A percentile compares a stretch with the other conserved stretches of the same genome.
These are phyloP conservation scores for Penicillium canariense DNA, from an alignment of 495 filamentous ascomycete genomes.

Conservation along the genomic window DNA sequence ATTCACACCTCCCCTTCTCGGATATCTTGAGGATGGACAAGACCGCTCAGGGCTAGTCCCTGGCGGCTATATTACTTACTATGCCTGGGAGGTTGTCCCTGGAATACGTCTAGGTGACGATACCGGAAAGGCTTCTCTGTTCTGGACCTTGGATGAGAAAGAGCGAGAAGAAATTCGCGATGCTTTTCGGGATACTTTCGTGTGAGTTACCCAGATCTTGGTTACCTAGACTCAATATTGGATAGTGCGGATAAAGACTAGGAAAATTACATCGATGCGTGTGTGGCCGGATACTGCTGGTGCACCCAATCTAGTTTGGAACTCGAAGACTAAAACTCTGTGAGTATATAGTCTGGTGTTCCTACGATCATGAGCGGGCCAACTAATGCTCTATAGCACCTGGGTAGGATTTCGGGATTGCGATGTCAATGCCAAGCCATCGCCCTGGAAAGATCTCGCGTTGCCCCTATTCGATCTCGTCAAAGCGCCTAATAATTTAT, in stretches of 20 bases:
- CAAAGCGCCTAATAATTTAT: not conserved
- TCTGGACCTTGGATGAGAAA: not conserved
- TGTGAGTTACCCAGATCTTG: too few species aligned
- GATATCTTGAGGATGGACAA: not conserved
- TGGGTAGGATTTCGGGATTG: not conserved
- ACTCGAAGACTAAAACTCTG: not conserved
- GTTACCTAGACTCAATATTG: not conserved
- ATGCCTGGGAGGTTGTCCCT: not conserved
- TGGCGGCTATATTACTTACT: not conserved
- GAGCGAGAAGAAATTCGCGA: not conserved
- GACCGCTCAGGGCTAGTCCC: not conserved
- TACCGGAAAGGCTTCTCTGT: not conserved
- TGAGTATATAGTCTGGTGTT: not conserved
- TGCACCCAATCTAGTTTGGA: not conserved
- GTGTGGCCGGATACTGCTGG: not conserved
- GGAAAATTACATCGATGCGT: not conserved
- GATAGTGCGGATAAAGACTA: not conserved
- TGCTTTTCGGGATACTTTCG: not conserved
- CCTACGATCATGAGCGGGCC: not conserved
- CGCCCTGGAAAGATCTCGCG: not conserved
- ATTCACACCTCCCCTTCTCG: not conserved
- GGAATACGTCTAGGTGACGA: not conserved
- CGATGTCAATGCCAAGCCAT: not conserved
- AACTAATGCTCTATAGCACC: not conserved
- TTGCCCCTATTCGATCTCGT: not conserved